Percentiles rank a stretch among this genome's conserved stretches.
Conservation (phyloP, 306 rosid species). For the Quercus gilva region DNA sequence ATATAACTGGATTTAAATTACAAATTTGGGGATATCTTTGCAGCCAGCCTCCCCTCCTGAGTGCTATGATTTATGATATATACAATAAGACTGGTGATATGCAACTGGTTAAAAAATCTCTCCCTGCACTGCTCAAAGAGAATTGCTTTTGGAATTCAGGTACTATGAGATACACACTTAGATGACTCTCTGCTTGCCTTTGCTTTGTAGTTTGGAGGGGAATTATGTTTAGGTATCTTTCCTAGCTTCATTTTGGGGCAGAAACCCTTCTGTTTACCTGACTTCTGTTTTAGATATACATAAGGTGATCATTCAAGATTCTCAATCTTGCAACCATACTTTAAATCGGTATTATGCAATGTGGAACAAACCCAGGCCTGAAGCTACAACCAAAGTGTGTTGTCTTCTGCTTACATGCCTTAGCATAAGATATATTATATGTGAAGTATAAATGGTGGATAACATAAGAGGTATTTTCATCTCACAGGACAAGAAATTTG, state of each 20-base stretch:
- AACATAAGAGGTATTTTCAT: not conserved
- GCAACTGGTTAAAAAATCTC: slow-evolving; percentile 59
- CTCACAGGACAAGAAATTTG: slow-evolving; percentile 59
- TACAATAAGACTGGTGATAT: slow-evolving; percentile 56
- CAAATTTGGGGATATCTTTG: slow-evolving; percentile 26
- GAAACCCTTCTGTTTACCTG: not conserved
- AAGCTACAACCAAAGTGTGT: slow-evolving; percentile 61
- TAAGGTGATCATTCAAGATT: slow-evolving; percentile 53
- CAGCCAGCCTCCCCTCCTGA: slow-evolving; percentile 97
- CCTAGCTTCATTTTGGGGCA: slow-evolving; percentile 6
- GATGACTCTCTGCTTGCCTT: not conserved
- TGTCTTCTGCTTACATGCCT: not conserved
- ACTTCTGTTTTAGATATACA: slow-evolving; percentile 55
- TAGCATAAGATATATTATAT: slow-evolving; percentile 11
- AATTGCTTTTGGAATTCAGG: slow-evolving; percentile 92
- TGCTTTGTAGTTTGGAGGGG: not conserved
- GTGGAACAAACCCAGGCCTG: slow-evolving; percentile 95
- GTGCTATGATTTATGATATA: slow-evolving; percentile 83
- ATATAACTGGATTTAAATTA: slow-evolving; percentile 1
- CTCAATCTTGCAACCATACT: slow-evolving; percentile 47
- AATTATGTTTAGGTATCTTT: slow-evolving; percentile 11
- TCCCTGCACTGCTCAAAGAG: slow-evolving; percentile 84
- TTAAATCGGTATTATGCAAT: slow-evolving; percentile 76
- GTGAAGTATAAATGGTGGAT: slow-evolving; percentile 7
- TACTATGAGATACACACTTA: slow-evolving; percentile 23